Base-by-base conservation (phyloP, 2,329 filamentous ascomycete species). In the Colletotrichum coccodes region DNA sequence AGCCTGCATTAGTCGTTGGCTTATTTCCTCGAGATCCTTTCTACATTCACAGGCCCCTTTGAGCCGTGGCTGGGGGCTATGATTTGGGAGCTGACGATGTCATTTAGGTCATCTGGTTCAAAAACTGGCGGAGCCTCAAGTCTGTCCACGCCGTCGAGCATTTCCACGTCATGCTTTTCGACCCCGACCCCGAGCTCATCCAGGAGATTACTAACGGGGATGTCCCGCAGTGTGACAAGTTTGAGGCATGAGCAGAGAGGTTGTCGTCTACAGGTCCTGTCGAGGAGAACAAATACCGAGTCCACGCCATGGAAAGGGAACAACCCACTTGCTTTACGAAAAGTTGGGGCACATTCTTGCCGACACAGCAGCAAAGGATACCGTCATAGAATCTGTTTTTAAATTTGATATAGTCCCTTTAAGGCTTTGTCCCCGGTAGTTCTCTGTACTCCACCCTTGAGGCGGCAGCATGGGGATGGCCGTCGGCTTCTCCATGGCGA, bases 131-230 rank as follows among this genome's bases (percentile, higher is more conserved):
- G 61, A 89, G 87, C 18, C 82, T 98, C 72, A 97, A 97, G 83
- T 96, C 92, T 28, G 89, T 98, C 32, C 89, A 94, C 74, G 90
- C 92, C 1, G 89, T 98, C 12, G 95, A 98, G 83, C 95, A 98
- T 78, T 96, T 98, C 76, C 95, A 98, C 79, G 91, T 98, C 76
- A 94, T 98, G 94, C 83, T 98, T 61, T 92, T 91, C 78, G 86
- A 93, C 73, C 91, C 94, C 1, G 90, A 95, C 73, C 83, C 85
- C 44, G 85, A 83, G 4, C 94, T 97, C 72, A 80, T 97, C 52
- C 82, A 83, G 59, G 82, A 89, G 63, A 86, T 97, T 70, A 97
- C 94, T 6, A 83, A 89, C 42, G 91, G 90, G 14, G 94, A 97
- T 81, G 83, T 92, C 50, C 90, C 93, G 2, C 84, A 92, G 75